A percentile compares a stretch with the other conserved stretches of the same genome.
These are phyloP conservation scores for Coprinopsis marcescibilis DNA, from an alignment of 768 basidiomycete species.

Conservation along the genomic window DNA sequence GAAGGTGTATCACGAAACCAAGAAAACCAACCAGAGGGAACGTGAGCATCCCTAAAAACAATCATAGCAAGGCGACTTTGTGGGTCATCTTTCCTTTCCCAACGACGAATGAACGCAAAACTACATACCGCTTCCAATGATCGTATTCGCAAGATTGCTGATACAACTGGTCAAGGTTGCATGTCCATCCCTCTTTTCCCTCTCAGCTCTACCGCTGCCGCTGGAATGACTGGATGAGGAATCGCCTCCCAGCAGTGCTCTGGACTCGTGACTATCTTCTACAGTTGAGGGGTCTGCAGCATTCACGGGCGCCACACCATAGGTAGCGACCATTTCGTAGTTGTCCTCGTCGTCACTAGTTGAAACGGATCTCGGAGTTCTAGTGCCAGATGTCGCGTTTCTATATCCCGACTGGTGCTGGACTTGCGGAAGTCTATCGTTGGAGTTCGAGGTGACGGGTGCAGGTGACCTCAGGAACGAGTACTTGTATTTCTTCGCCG, in stretches of 20 bases:
- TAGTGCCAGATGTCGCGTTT: slow-evolving; percentile 3
- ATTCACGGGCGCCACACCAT: slow-evolving; percentile 48
- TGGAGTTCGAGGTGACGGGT: not conserved
- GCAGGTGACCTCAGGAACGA: not conserved
- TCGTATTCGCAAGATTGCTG: slow-evolving; percentile 83
- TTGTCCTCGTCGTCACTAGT: slow-evolving; percentile 18
- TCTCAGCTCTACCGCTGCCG: slow-evolving; percentile 16
- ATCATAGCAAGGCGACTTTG: not conserved
- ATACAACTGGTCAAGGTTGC: slow-evolving; percentile 65
- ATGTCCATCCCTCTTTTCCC: slow-evolving; percentile 48
- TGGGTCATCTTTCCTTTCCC: slow-evolving; percentile 1
- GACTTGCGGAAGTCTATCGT: not conserved
- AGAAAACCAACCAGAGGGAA: slow-evolving; percentile 64
- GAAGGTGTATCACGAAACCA: slow-evolving; percentile 2
- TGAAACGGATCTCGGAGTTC: not conserved
- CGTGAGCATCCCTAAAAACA: slow-evolving; percentile 70
- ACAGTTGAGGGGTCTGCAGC: slow-evolving; percentile 21
- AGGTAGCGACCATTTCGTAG: slow-evolving; percentile 66
- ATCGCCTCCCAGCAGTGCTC: slow-evolving; percentile 52
- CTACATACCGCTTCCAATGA: slow-evolving; percentile 79
- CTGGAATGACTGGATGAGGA: slow-evolving; percentile 17
- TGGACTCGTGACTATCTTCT: slow-evolving; percentile 37
- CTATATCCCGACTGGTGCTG: slow-evolving; percentile 3
- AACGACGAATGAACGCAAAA: slow-evolving; percentile 5
- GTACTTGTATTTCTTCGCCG: not conserved